Evolutionary conservation across 257 asterid species (phyloP).

Genomic region (Forsythia viridissima): DNA sequence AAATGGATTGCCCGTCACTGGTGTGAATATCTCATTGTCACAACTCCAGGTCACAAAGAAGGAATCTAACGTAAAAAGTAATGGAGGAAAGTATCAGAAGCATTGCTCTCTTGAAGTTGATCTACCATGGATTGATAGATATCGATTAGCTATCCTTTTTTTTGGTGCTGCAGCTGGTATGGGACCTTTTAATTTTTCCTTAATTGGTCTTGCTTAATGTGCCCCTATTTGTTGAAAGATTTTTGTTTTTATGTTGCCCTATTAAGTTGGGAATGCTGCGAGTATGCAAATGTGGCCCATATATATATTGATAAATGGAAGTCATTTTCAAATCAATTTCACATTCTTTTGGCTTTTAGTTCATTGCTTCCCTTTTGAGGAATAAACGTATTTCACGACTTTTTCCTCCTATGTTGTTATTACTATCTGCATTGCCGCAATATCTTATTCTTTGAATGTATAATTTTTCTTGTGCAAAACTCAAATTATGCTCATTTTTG

Average conservation of each 20-base stretch:
- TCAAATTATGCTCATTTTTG: background rate
- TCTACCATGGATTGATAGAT: slow-evolving; percentile 33
- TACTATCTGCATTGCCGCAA: background rate
- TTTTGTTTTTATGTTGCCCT: background rate
- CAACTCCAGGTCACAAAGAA: slow-evolving; percentile 22
- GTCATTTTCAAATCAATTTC: background rate
- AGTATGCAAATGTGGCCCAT: background rate
- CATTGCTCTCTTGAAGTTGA: slow-evolving; percentile 31
- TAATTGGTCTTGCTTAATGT: background rate
- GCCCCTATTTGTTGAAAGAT: background rate
- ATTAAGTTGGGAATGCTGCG: background rate
- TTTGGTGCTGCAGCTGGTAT: slow-evolving; percentile 30
- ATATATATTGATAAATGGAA: background rate
- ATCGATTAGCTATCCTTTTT: slow-evolving; percentile 31
- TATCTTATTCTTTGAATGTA: background rate
- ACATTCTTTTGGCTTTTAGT: background rate
- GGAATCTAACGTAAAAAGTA: background rate
- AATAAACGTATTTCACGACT: background rate
- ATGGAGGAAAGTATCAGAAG: slow-evolving; percentile 16
- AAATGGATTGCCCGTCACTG: slow-evolving; percentile 26
- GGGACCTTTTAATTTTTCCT: background rate
- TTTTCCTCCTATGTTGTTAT: background rate
- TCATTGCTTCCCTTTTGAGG: background rate
- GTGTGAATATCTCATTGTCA: slow-evolving; percentile 22
- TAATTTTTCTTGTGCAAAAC: background rate